phyloP scores from a whole-genome alignment of 1,284 basidiomycete species.

The Schizopora paradoxa region DNA sequence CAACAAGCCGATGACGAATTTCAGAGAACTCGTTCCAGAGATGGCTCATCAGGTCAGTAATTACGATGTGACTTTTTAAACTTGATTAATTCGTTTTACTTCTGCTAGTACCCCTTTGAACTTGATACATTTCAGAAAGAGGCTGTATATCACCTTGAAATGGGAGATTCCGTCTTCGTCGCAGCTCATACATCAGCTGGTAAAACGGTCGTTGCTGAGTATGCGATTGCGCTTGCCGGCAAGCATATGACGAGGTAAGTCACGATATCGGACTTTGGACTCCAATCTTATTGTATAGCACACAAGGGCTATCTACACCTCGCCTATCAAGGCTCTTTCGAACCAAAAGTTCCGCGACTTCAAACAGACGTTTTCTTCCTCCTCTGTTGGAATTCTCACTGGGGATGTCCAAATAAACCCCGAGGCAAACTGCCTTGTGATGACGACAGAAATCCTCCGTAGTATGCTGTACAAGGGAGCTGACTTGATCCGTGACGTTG shows the following conservation, averaged over 20 bases:
- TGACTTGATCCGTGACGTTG: constrained; percentile 96
- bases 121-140: constrained; percentile 95
- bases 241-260: constrained; percentile 96
- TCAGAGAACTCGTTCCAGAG: constrained; percentile 81
- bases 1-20: constrained; percentile 85
- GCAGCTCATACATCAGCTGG: constrained; percentile 99
- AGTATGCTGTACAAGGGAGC: constrained; percentile 99
- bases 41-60: constrained; percentile 76
- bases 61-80: constrained; percentile 1
- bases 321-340: constrained; percentile 97
- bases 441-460: constrained; percentile 98
- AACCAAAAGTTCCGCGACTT: constrained; percentile 99
- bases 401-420: constrained; percentile 99
- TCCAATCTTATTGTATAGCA: constrained; percentile 8
- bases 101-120: constrained; percentile 76
- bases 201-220: constrained; percentile 99
- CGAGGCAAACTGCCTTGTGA: constrained; percentile 94
- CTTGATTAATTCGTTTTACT: constrained; percentile 1
- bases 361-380: constrained; percentile 91
- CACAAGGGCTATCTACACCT: constrained; percentile 92
- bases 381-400: constrained; percentile 93
- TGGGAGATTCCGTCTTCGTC: constrained; percentile 97
- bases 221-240: constrained; percentile 93
- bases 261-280: constrained; percentile 15
- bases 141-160: constrained; percentile 95